Conservation (phyloP, 1,284 basidiomycete genomes). For the Sporisorium iseilematis-ciliati region DNA sequence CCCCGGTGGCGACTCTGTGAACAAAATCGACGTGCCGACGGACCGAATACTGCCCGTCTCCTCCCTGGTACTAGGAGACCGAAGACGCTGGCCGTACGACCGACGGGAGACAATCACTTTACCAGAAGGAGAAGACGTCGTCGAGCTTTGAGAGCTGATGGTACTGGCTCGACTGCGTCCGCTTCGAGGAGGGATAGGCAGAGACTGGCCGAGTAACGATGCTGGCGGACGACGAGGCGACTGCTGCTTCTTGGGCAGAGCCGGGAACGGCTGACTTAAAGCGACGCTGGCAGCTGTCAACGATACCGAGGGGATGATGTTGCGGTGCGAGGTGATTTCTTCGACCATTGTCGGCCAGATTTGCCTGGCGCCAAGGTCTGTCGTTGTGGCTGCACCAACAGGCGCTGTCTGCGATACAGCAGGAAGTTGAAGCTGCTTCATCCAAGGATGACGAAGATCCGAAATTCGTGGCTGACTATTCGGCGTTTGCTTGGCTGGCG, state of each 20-base stretch:
- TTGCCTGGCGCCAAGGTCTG: background rate
- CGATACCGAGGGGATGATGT: slow-evolving; percentile 13
- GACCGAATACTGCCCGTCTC: slow-evolving; percentile 38
- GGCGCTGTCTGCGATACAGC: background rate
- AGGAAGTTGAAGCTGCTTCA: slow-evolving; percentile 42
- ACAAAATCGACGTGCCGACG: slow-evolving; percentile 44
- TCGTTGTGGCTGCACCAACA: background rate
- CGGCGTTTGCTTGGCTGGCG: background rate
- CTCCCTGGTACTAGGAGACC: slow-evolving; percentile 19
- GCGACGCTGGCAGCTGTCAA: slow-evolving; percentile 23
- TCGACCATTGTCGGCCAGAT: slow-evolving; percentile 24
- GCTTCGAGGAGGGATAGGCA: slow-evolving; percentile 44
- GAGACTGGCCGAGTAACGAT: slow-evolving; percentile 30
- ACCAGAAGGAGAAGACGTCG: slow-evolving; percentile 33
- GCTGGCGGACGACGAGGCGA: slow-evolving; percentile 33
- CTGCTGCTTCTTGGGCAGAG: background rate
- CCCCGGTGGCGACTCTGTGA: slow-evolving; percentile 21
- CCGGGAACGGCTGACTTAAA: background rate
- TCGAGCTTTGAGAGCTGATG: slow-evolving; percentile 46
- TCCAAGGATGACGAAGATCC: slow-evolving; percentile 42
- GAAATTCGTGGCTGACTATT: slow-evolving; percentile 25
- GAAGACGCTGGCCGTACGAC: slow-evolving; percentile 33
- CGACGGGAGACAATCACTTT: slow-evolving; percentile 46
- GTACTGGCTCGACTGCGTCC: slow-evolving; percentile 45
- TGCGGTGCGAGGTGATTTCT: slow-evolving; percentile 4